Conservation (phyloP, 2,329 filamentous ascomycete genomes). For the Thermochaetoides dissita region DNA sequence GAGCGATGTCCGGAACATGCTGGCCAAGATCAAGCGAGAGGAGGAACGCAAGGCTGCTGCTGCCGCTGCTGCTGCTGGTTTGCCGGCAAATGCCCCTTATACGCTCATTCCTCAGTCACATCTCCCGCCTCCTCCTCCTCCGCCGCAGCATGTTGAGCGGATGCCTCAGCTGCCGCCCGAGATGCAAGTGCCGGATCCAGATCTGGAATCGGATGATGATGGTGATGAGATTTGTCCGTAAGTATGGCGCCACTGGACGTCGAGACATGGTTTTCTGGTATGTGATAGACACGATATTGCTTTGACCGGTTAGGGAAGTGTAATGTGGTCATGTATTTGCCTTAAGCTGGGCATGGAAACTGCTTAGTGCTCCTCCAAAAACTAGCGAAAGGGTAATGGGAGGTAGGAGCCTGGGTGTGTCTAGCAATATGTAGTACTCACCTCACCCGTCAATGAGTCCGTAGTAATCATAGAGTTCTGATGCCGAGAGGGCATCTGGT, state of each 20-base stretch:
- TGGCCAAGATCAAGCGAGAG: conserved; percentile 19
- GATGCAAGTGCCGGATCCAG: conserved; percentile 17
- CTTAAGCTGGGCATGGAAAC: too few species aligned
- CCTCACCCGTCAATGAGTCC: too few species aligned
- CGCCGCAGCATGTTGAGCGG: conserved; percentile 10
- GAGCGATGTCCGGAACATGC: conserved; percentile 16
- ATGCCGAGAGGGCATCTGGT: too few species aligned
- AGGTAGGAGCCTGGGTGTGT: too few species aligned
- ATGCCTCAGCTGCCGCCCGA: conserved; percentile 14
- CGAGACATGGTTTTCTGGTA: too few species aligned
- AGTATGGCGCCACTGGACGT: too few species aligned
- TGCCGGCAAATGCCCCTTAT: conserved; percentile 12
- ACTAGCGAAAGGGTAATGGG: too few species aligned
- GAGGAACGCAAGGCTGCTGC: conserved; percentile 15
- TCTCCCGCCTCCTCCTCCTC: conserved; percentile 12
- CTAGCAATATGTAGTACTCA: too few species aligned
- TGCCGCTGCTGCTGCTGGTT: conserved; percentile 9
- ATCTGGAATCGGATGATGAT: conserved; percentile 17
- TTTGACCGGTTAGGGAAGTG: background rate
- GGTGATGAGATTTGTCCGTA: conserved; percentile 10
- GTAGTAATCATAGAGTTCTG: too few species aligned
- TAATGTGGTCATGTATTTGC: background rate
- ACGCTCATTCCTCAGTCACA: conserved; percentile 14
- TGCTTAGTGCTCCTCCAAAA: too few species aligned
- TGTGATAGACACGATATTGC: too few species aligned